Base-by-base conservation (phyloP, 345 rosid species). In the Raphanus raphanistrum region DNA sequence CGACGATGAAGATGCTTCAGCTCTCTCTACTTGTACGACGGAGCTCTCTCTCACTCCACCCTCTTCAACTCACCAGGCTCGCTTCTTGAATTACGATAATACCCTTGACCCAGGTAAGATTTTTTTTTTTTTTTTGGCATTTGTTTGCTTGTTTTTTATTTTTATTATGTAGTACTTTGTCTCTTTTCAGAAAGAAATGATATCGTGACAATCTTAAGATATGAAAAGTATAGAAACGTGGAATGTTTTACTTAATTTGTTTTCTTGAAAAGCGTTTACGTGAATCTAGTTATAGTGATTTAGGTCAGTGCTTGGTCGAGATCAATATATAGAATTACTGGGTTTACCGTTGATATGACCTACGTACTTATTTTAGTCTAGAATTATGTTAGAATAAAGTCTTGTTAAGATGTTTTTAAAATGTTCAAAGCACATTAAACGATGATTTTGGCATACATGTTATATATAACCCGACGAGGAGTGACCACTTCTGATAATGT, bases 41-140 rank as follows among this genome's bases (percentile, higher is more conserved):
- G 83, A 80, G 68, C 83, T 80, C 64, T 80, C 79, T 26, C 83
- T 80, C n/a, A 80, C 76, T 70, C 83, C 57, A 3, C 73, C 79
- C 48, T 58, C 76, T 70, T 27, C 29, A 11, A 6, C 45, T 70
- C 16, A 74, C 43, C 79, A 70, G 63, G 76, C 68, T 75, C 73
- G 48, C 13, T 75, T 70, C 55, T 45, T 75, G 4, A 74, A 15
- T 80, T 64, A 64, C 83, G 59, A 75, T 1, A 65, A 16, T 48
- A 27, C 79, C 83, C 76, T 80, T 70, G 58, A 33, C 11, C 21
- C 76, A 80, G 79, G 83, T 80, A 75, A 80, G 48, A 32, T 2
- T 33, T 57, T 41, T 38, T 60, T 57, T 41, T 38, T 60, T 21
- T 21, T 21, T 21, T 1, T 21, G 21, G 64, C n/a, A 60, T 43